Base-by-base conservation (phyloP, 257 asterid species). In the Scutellaria minor region DNA sequence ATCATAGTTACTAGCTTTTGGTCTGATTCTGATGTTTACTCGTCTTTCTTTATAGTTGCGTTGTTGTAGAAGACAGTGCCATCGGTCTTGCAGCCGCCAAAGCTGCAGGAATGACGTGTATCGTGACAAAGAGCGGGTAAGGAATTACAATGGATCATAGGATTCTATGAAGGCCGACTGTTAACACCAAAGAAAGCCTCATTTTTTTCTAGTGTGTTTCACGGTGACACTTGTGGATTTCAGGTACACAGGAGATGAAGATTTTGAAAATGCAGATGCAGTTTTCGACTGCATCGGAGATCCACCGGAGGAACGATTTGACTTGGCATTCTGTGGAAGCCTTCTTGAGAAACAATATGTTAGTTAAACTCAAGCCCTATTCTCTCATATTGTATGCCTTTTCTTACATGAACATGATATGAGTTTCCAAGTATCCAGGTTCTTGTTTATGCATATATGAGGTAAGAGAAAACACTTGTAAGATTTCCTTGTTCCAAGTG, bases 41-140 rank as follows among this genome's bases (percentile, higher is more conserved):
- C 12, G 68, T 24, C 31, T 9, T 54, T 54, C 27, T 24, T 68
- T 72, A 74, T 78, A 93, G 98, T 31, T 93, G 98, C 63, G 97
- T 93, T 37, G 98, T 93, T 10, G 86, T 93, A 72, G 98, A 93
- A 85, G 98, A 93, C 84, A 93, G 98, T 65, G 98, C 89, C 44
- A 93, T 93, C 42, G 98, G 98, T 37, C 91, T 93, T 71, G 92
- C 97, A 54, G 98, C 98, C 51, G 98, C 98, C 58, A 90, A 93
- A 83, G 92, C 96, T 74, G 96, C 97, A 18, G 98, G 98, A 73
- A 93, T 93, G 98, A 93, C 58, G 80, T 93, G 98, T 73, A 87
- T 93, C 13, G 88, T 93, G 20, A 90, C 98, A 0, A 93, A 93
- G 87, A 93, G 98, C 24, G 98, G 97, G 98, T 90, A 83, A 80